phyloP scores from a whole-genome alignment of 2,329 filamentous ascomycete species.

The Ciborinia camelliae region DNA sequence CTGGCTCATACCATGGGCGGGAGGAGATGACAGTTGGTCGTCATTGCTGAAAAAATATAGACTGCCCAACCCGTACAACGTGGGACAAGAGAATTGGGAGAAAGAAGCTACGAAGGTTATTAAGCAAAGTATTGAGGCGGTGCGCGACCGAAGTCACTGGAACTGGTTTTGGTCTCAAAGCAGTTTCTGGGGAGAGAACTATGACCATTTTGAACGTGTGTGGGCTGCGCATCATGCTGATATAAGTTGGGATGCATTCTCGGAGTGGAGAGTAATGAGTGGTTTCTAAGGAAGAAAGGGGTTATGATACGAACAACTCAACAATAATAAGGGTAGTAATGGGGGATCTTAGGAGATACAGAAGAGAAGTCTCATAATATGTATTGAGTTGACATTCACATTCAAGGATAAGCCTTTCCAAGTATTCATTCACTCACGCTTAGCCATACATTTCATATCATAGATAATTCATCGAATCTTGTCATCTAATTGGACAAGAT shows the following conservation, averaged over 20 bases:
- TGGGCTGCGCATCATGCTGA: not conserved
- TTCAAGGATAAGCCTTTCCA: accelerated
- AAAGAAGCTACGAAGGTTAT: not conserved
- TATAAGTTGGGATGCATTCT: not conserved
- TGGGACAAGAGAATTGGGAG: not conserved
- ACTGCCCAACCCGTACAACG: not conserved
- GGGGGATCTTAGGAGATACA: no score
- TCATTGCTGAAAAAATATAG: not conserved
- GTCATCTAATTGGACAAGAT: not conserved
- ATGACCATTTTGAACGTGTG: not conserved
- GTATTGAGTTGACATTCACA: no score
- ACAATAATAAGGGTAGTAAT: not conserved
- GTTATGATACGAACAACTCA: not conserved
- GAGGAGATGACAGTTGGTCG: not conserved
- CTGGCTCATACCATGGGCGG: not conserved
- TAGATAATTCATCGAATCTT: not conserved
- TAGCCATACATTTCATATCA: no score
- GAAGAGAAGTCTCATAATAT: not conserved
- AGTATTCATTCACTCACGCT: not conserved
- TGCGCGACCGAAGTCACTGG: not conserved
- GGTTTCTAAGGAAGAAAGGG: not conserved
- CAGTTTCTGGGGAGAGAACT: not conserved
- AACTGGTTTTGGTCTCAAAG: not conserved
- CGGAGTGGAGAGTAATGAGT: not conserved
- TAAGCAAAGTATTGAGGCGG: not conserved